These are phyloP conservation scores for Saccharomycopsis lassenensis DNA, from an alignment of 805 yeast genomes.

Conservation along the genomic window DNA sequence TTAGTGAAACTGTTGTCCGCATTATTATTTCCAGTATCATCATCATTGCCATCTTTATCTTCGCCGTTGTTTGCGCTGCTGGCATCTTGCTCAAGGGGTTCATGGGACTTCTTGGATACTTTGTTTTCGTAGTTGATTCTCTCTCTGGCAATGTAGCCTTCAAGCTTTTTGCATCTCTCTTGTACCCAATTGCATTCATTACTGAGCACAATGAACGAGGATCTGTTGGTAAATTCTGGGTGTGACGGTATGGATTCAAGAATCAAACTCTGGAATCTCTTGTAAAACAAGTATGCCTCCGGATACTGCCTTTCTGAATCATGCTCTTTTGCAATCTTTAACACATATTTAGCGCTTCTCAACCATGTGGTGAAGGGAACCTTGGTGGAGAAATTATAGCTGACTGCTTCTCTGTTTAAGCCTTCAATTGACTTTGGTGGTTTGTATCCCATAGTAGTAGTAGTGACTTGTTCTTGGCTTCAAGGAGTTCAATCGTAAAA, in stretches of 20 bases:
- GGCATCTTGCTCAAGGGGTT: too few relatives aligned
- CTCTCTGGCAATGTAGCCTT: conserved; percentile 9
- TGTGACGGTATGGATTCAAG: conserved; percentile 25
- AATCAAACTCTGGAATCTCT: conserved; percentile 27
- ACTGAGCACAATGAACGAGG: conserved; percentile 7
- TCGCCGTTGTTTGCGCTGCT: conserved; percentile 1
- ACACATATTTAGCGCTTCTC: conserved; percentile 10
- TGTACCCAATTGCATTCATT: neutral
- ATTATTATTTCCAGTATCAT: conserved; percentile 5
- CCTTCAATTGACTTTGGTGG: conserved; percentile 15
- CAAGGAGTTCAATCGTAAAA: too few relatives aligned
- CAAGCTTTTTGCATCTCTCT: conserved; percentile 1
- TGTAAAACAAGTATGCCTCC: conserved; percentile 27
- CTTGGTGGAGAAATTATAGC: conserved; percentile 9
- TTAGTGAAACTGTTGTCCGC: too few relatives aligned
- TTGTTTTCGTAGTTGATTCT: neutral
- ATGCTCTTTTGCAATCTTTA: conserved; percentile 19
- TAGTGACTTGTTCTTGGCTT: too few relatives aligned
- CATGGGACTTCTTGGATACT: neutral
- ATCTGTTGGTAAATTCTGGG: conserved; percentile 22
- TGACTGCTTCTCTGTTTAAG: conserved; percentile 8
- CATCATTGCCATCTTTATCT: neutral
- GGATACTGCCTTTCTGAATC: conserved; percentile 24
- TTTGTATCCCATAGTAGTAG: conserved; percentile 6
- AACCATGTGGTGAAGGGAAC: conserved; percentile 15